Percentiles rank a stretch among this genome's conserved stretches.
These are phyloP conservation scores for Hamamelis virginiana DNA, from an alignment of 164 flowering plant genomes.

Conservation along the genomic window DNA sequence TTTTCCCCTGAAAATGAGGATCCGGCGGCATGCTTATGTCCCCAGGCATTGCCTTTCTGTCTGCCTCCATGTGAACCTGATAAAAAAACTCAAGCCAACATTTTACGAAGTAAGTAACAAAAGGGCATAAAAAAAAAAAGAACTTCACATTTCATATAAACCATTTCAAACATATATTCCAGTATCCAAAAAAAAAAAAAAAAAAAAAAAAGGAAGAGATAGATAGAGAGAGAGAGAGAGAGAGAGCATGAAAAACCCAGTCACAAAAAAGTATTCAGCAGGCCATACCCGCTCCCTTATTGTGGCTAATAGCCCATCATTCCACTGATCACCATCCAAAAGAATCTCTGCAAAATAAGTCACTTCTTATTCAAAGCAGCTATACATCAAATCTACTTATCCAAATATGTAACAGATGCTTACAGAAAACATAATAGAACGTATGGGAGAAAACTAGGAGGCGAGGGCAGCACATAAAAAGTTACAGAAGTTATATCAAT, in stretches of 20 bases:
- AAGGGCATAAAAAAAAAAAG: neutral
- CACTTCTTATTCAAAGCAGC: conserved; percentile 11
- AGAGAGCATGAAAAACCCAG: neutral
- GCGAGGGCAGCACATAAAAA: no score
- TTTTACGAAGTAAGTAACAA: neutral
- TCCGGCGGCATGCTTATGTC: conserved; percentile 39
- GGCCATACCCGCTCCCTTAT: conserved; percentile 81
- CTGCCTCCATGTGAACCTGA: conserved; percentile 97
- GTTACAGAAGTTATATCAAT: no score
- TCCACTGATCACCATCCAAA: conserved; percentile 94
- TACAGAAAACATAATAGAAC: neutral
- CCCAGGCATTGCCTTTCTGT: conserved; percentile 68
- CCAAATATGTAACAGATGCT: neutral
- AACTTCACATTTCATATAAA: no score
- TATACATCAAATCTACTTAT: neutral
- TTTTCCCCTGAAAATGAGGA: conserved; percentile 52
- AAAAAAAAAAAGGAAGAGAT: neutral
- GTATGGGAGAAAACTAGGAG: neutral
- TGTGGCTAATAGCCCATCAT: conserved; percentile 95
- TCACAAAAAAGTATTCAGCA: conserved; percentile 6
- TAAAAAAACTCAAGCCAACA: neutral
- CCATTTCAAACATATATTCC: no score
- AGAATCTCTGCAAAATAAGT: conserved; percentile 59
- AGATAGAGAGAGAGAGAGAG: neutral
- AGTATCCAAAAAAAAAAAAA: neutral